Conservation (phyloP, 2,329 filamentous ascomycete genomes). For the Thermomyces lanuginosus region DNA sequence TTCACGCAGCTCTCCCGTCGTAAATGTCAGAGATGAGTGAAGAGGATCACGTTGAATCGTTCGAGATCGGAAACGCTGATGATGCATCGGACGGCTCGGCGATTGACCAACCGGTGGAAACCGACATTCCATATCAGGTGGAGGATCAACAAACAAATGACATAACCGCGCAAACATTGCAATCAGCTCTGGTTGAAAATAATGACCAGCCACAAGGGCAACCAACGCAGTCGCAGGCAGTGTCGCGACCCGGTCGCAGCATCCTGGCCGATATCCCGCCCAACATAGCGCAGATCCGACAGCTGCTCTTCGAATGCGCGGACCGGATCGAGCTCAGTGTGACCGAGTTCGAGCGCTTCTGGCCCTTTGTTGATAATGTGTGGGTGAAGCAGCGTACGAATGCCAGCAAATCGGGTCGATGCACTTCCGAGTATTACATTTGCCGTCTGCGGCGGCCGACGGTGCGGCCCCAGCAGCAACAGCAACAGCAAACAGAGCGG, state of each 20-base stretch:
- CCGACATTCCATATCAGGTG: too few species aligned
- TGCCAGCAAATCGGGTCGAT: constrained; percentile 25
- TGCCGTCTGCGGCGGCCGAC: constrained; percentile 29
- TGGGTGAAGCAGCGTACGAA: constrained; percentile 32
- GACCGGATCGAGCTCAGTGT: constrained; percentile 31
- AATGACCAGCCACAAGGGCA: too few species aligned
- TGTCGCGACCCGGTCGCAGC: constrained; percentile 8
- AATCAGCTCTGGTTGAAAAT: too few species aligned
- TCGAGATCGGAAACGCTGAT: too few species aligned
- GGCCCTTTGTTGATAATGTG: constrained; percentile 35
- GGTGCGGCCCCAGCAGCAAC: constrained; percentile 23
- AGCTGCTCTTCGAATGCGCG: constrained; percentile 29
- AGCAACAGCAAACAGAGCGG: constrained; percentile 29
- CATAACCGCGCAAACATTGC: too few species aligned
- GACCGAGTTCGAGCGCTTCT: constrained; percentile 32
- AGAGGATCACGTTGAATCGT: too few species aligned
- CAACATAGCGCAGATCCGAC: constrained; percentile 27
- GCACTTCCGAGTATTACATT: constrained; percentile 32
- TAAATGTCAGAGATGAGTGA: too few species aligned
- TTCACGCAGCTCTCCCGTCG: too few species aligned
- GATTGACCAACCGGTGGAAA: too few species aligned
- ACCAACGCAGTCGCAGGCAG: too few species aligned
- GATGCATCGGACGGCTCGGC: too few species aligned
- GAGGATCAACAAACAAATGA: too few species aligned
- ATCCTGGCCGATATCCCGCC: constrained; percentile 28